Conservation (phyloP, 2,329 filamentous ascomycete species). For the Leptographium galeiforme region DNA sequence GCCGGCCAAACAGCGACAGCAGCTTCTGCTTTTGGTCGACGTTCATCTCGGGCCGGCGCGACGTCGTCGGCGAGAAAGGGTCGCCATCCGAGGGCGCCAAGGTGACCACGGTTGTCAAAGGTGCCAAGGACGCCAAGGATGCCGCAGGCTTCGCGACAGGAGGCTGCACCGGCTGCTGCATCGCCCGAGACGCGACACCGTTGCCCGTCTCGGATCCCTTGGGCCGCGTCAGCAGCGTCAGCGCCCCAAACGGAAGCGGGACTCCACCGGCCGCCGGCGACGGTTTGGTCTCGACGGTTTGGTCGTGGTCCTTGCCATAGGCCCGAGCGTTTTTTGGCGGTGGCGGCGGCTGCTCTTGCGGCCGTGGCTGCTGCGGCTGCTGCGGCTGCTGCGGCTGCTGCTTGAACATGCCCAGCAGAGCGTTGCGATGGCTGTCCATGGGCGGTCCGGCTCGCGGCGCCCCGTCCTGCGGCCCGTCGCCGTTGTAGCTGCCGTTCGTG, state of each 20-base stretch:
- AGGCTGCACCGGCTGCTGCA: background rate
- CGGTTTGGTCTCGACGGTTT: conserved; percentile 13
- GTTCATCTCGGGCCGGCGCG: conserved; percentile 18
- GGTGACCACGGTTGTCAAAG: too few species aligned
- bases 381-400: conserved; percentile 13
- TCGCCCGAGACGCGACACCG: background rate
- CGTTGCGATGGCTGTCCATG: conserved; percentile 8
- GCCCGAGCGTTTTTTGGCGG: conserved; percentile 1
- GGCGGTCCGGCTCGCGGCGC: background rate
- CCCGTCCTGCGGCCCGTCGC: background rate
- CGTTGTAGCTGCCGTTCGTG: background rate
- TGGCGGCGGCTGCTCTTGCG: conserved; percentile 6
- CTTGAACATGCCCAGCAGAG: conserved; percentile 28
- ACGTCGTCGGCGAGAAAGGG: background rate
- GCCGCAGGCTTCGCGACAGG: background rate
- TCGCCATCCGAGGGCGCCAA: background rate
- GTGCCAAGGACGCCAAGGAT: background rate
- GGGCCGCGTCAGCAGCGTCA: conserved; percentile 24
- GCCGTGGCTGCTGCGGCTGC: background rate
- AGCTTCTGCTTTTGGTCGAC: conserved; percentile 31
- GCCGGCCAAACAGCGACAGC: conserved; percentile 51
- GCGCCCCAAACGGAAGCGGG: conserved; percentile 25
- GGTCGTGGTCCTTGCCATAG: conserved; percentile 7
- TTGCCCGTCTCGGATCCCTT: conserved; percentile 10
- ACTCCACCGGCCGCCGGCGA: conserved; percentile 18